A percentile compares a stretch with the other conserved stretches of the same genome.
phyloP scores from a whole-genome alignment of 1,284 basidiomycete species.

The Cutaneotrichosporon cutaneum region DNA sequence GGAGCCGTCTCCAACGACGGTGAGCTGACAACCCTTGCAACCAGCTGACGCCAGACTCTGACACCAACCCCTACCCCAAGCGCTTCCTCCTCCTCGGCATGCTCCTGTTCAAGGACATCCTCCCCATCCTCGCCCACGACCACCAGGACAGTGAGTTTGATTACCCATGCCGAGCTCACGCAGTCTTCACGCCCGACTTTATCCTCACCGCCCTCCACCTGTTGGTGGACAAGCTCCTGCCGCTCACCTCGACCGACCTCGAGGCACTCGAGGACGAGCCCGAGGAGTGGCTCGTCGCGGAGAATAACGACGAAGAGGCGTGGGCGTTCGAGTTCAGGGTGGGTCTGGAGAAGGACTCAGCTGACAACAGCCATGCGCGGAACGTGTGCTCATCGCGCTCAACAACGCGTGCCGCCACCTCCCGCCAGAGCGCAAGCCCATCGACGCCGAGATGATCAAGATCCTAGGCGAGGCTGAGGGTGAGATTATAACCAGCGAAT shows the following conservation, averaged over 20 bases:
- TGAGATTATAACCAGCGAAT: background rate
- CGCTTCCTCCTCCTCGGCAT: slow-evolving; percentile 79
- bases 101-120: slow-evolving; percentile 76
- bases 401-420: slow-evolving; percentile 70
- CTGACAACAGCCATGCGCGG: slow-evolving; percentile 67
- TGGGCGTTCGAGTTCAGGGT: slow-evolving; percentile 88
- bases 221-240: slow-evolving; percentile 77
- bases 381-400: slow-evolving; percentile 77
- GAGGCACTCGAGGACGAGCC: slow-evolving; percentile 77
- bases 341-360: slow-evolving; percentile 36
- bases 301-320: slow-evolving; percentile 75
- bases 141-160: slow-evolving; percentile 45
- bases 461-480: slow-evolving; percentile 62
- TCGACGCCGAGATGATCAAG: slow-evolving; percentile 67
- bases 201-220: slow-evolving; percentile 74
- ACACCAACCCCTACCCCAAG: slow-evolving; percentile 46
- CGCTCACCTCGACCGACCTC: slow-evolving; percentile 72
- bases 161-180: slow-evolving; percentile 5
- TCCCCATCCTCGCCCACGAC: slow-evolving; percentile 48
- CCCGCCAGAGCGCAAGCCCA: slow-evolving; percentile 51
- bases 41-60: slow-evolving; percentile 32
- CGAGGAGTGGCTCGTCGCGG: slow-evolving; percentile 83
- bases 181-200: slow-evolving; percentile 71
- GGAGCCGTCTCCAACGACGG: slow-evolving; percentile 50
- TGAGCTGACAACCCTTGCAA: slow-evolving; percentile 18